A percentile compares a stretch with the other conserved stretches of the same genome.
Conservation (phyloP, 768 basidiomycete species). For the Paxillus involutus region DNA sequence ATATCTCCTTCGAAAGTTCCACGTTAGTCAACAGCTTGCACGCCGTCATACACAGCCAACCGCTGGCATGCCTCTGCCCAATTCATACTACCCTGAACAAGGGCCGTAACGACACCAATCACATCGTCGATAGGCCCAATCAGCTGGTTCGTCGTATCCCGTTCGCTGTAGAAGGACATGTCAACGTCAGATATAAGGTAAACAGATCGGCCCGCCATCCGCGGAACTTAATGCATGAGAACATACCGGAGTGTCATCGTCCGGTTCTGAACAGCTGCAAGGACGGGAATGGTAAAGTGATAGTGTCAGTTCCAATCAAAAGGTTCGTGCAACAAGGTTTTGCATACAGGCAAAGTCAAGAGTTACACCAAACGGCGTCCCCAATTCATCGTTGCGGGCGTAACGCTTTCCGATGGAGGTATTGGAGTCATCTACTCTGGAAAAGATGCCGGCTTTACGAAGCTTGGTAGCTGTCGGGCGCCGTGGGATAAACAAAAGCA, state of each 20-base stretch:
- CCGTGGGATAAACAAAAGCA: conserved; percentile 4
- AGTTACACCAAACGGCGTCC: conserved; percentile 95
- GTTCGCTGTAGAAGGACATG: conserved; percentile 57
- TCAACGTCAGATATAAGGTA: background rate
- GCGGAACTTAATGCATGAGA: background rate
- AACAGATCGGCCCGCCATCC: background rate
- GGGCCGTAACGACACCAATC: conserved; percentile 72
- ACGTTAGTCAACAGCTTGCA: conserved; percentile 71
- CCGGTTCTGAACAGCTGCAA: conserved; percentile 79
- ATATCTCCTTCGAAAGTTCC: background rate
- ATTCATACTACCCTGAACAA: conserved; percentile 70
- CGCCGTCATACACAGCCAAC: conserved; percentile 82
- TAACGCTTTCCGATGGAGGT: conserved; percentile 96
- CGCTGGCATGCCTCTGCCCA: conserved; percentile 76
- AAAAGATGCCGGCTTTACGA: conserved; percentile 85
- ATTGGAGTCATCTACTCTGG: conserved; percentile 94
- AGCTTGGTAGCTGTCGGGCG: conserved; percentile 71
- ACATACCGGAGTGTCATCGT: conserved; percentile 93
- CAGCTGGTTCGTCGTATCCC: conserved; percentile 90
- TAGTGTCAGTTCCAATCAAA: background rate
- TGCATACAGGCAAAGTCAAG: conserved; percentile 88
- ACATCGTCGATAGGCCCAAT: conserved; percentile 92
- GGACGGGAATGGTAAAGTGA: background rate
- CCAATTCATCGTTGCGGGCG: conserved; percentile 96
- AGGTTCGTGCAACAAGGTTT: background rate